Evolutionary conservation across 2,329 filamentous ascomycete species (phyloP), one percentile per base, ranked within the genome.

Genomic region (Aspergillus viridinutans): DNA sequence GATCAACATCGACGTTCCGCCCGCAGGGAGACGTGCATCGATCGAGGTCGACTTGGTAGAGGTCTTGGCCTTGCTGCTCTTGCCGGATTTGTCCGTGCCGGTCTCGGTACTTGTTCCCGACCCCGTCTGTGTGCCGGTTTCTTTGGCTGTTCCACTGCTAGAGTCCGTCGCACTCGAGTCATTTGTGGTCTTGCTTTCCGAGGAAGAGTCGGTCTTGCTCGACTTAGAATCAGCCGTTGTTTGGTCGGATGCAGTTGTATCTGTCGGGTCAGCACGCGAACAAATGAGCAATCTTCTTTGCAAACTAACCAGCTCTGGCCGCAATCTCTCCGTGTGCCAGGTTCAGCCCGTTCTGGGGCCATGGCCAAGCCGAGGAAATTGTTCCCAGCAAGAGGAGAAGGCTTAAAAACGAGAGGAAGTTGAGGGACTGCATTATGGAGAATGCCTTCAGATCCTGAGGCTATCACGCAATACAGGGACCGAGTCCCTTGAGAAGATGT

Each of bases 1-100:
- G 5, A 83, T 85, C 54, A 87, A 75, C 82, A 88, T 84, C 48
- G 78, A 77, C 55, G 88, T 77, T 53, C 85, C 85, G 49, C 86
- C 86, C 3, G 82, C 77, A 23, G 80, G 81, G 17, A 80, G 69
- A 55, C 81, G 78, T 51, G 81, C 71, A 60, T 85, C 80, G 67
- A 83, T 81, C 9, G 74, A 77, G 56, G 71, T 77, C 4, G 72
- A 66, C n/a, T 60, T 70, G 5, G 67, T 60, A 3, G 71, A 68
- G 25, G 65, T 65, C 49, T 62, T 69, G 21, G 63, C 58, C 28
- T 65, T 65, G n/a, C 58, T 59, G 10, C 59, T 54, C 47, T 63
- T 67, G 32, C 58, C 58, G 10, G 60, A 60, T 38, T 65, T 63
- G 14, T 56, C 54, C 14, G 32, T 38, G 14, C 62, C 64, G 49